Evolutionary conservation across 345 rosid genomes (phyloP), one percentile per base, ranked within the genome.

Genomic region (Xanthoceras sorbifolium): DNA sequence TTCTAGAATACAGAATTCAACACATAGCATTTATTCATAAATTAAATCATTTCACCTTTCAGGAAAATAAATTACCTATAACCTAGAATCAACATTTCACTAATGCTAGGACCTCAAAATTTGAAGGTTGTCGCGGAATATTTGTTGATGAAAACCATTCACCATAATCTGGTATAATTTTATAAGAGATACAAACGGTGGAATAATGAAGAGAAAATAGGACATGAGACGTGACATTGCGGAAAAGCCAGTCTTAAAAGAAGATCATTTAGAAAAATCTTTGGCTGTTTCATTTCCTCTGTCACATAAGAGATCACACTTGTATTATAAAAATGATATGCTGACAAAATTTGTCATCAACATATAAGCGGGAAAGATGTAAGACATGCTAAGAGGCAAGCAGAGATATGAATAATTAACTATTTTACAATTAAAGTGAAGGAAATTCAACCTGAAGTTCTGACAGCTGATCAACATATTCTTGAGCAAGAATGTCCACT

Each of bases 401-500:
- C 31, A 34, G 28, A n/a, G 0, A 18, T 25, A 63, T 55, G 22
- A 10, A 55, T 31, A n/a, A 44, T 69, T 22, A 8, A 62, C 5
- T 71, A 57, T 17, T 14, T 67, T 29, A 25, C 31, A 42, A 32
- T 48, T 20, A 15, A 81, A 63, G 46, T 18, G 32, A 79, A 75
- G 29, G 57, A 42, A 69, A 66, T 7, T 78, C 78, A 74, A 96
- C 98, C 98, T 96, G 99, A 84, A 96, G 94, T 80, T 93, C 99
- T 18, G 99, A 89, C 82, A 96, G 79, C 64, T 93, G 97, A 86
- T 96, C 99, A 76, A 96, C 99, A 82, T 92, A 96, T 79, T 96
- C 99, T 79, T 96, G 98, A 82, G 98, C 89, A 85, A 96, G 98
- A 82, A 96, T 96, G 77, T 96, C 99, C 2, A 93, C 99, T 85